A percentile compares a stretch with the other conserved stretches of the same genome.
phyloP scores from a whole-genome alignment of 164 flowering plant genomes.

The Piper longum region DNA sequence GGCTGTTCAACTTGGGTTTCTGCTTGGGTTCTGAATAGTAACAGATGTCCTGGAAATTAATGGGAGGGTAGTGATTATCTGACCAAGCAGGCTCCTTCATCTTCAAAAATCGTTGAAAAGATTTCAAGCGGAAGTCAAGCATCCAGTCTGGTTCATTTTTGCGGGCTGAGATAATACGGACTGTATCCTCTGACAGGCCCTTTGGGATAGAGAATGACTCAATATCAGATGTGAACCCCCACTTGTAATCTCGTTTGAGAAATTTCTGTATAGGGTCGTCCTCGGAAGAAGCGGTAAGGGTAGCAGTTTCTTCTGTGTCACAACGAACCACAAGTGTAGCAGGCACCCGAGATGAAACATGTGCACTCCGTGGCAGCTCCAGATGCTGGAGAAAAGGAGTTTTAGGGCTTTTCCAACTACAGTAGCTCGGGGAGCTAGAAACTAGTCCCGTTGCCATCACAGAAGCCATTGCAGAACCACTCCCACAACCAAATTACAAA shows the following conservation, averaged over 20 bases:
- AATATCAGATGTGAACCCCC: slow-evolving; percentile 54
- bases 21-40: slow-evolving; percentile 84
- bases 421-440: neutral
- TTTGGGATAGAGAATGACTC: slow-evolving; percentile 76
- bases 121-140: slow-evolving; percentile 63
- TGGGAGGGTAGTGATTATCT: slow-evolving; percentile 59
- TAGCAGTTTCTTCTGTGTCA: neutral
- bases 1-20: slow-evolving; percentile 58
- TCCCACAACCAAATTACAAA: no score
- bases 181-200: slow-evolving; percentile 69
- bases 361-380: neutral
- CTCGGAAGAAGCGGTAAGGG: neutral
- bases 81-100: slow-evolving; percentile 92
- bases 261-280: slow-evolving; percentile 46
- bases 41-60: slow-evolving; percentile 61
- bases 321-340: neutral
- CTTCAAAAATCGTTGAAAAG: slow-evolving; percentile 49
- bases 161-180: slow-evolving; percentile 49
- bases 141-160: slow-evolving; percentile 90
- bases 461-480: neutral
- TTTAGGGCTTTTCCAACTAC: neutral
- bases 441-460: neutral
- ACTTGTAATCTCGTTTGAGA: slow-evolving; percentile 63
- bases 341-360: neutral
- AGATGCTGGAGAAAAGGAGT: neutral